Base-by-base conservation (phyloP, 1,284 basidiomycete genomes). In the Fomes fomentarius region DNA sequence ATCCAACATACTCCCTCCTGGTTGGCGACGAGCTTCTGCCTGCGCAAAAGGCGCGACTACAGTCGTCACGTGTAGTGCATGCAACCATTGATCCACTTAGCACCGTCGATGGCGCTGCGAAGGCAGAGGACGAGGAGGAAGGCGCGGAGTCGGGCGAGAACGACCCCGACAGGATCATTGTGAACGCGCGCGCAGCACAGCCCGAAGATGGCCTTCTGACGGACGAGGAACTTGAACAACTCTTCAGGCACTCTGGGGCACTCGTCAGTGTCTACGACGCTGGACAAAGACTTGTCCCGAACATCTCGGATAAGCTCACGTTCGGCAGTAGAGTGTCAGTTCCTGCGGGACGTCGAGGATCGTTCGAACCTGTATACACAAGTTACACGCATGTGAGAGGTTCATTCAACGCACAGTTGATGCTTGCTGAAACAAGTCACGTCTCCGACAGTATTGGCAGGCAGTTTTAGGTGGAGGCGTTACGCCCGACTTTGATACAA, bases 1-100 rank as follows among this genome's bases (percentile, higher is more conserved):
- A 97, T 67, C 79, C 91, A 2, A 85, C 86, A 0, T 98, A 99
- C 69, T 83, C 89, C 21, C 78, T 98, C n/a, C 71, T 96, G 10
- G 81, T 86, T 1, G 81, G 84, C 12, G 78, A 84, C 53, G 63
- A 77, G 10, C 69, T 95, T 25, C 74, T 83, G 1, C 63, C 74
- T 0, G 70, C 71, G 7, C 88, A 94, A 52, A 68, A 77, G 59
- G 72, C 79, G 11, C 72, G 73, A 14, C 74, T 98, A 14, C 65
- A 74, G 3, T 63, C 71, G 4, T 96, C 94, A 5, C 83, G 87
- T 39, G 87, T 98, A 30, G 85, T 98, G 1, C 96, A 98, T 66
- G 73, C 78, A 19, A 88, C 89, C 25, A 79, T 96, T 38, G 93
- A 93, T 66, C 81, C 89, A 12, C 70, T 75, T 24, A 67, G 83